phyloP scores from a whole-genome alignment of 805 yeast species.

The Grigorovia humatica region DNA sequence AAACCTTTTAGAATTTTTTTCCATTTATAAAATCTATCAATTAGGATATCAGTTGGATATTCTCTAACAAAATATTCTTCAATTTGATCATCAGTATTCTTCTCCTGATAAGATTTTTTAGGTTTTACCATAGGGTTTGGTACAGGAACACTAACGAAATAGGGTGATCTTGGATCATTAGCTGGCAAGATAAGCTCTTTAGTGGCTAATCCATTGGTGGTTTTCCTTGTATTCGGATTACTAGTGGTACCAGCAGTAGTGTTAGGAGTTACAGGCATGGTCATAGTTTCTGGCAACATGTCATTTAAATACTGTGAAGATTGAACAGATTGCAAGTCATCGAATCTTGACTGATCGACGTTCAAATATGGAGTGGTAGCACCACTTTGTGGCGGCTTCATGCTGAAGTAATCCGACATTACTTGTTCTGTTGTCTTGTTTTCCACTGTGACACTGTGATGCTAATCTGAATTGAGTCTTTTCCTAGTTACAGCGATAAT shows the following conservation, averaged over 20 bases:
- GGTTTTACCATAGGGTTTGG: conserved; percentile 19
- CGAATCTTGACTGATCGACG: neutral
- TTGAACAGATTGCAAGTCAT: conserved; percentile 13
- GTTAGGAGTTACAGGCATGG: neutral
- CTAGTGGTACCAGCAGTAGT: neutral
- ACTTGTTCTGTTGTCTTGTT: too few species aligned
- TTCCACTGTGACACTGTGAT: too few species aligned
- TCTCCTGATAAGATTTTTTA: neutral
- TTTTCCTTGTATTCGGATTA: neutral
- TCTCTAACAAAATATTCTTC: conserved; percentile 23
- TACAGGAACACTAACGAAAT: conserved; percentile 26
- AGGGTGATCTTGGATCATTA: conserved; percentile 25
- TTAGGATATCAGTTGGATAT: conserved; percentile 71
- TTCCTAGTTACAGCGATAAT: too few species aligned
- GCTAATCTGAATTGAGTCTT: neutral
- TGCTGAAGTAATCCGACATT: conserved; percentile 21
- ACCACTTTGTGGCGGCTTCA: conserved; percentile 3
- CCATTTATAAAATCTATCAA: conserved; percentile 75
- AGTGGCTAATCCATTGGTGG: neutral
- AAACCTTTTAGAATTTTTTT: conserved; percentile 62
- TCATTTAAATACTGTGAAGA: conserved; percentile 21
- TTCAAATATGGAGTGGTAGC: neutral
- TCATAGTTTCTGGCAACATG: conserved; percentile 10
- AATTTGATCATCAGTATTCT: conserved; percentile 11
- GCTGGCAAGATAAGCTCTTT: conserved; percentile 16